A percentile compares a stretch with the other conserved stretches of the same genome.
Evolutionary conservation across 345 rosid genomes (phyloP).

Genomic region (Rhodomyrtus tomentosa): DNA sequence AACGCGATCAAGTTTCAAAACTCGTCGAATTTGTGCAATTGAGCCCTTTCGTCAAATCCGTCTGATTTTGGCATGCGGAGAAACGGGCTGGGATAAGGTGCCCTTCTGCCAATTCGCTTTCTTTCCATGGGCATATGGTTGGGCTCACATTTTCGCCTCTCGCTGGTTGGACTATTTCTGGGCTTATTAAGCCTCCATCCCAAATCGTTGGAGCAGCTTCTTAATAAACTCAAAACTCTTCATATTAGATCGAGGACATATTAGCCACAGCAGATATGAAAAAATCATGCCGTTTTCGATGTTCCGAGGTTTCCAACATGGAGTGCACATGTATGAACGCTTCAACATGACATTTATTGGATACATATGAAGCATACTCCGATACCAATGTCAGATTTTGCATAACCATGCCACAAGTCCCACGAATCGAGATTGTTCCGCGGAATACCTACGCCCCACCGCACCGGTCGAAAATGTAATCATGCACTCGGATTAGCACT

Average conservation of each 20-base stretch:
- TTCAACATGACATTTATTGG: neutral
- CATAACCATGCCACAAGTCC: neutral
- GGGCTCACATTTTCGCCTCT: neutral
- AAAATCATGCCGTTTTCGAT: neutral
- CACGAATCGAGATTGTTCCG: neutral
- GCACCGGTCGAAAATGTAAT: neutral
- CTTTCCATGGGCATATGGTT: neutral
- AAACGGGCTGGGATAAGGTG: neutral
- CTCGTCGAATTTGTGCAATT: neutral
- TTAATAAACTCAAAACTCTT: neutral
- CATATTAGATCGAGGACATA: neutral
- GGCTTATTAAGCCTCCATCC: neutral
- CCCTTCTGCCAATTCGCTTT: neutral
- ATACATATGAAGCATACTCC: neutral
- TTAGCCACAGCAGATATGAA: fast-evolving
- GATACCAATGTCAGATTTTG: neutral
- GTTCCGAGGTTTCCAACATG: neutral
- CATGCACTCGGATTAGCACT: neutral
- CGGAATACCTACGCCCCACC: no score
- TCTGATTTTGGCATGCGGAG: neutral
- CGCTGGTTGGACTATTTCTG: neutral
- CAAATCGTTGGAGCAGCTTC: neutral
- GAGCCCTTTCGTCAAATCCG: no score
- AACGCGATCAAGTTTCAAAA: fast-evolving
- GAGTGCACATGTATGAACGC: neutral